A percentile compares a stretch with the other conserved stretches of the same genome.
These are phyloP conservation scores for Thelonectria rubi DNA, from an alignment of 2,329 filamentous ascomycete species.

Conservation along the genomic window DNA sequence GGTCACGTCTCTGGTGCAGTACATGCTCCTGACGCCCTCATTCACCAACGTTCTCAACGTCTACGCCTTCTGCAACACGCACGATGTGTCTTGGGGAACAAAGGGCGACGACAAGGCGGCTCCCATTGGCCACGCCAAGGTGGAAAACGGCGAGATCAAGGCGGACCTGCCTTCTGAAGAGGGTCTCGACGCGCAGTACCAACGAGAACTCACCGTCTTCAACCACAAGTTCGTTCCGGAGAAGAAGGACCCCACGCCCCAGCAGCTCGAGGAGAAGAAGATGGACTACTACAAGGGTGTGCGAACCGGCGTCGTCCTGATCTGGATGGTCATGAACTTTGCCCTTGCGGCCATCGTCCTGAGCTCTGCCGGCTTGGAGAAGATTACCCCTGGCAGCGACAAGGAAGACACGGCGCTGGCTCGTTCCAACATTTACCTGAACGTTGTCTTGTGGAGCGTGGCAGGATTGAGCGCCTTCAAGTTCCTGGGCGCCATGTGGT, in stretches of 20 bases:
- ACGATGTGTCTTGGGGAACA: conserved; percentile 98
- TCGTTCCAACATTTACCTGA: conserved; percentile 84
- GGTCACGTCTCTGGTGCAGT: conserved; percentile 95
- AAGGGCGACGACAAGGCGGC: conserved; percentile 97
- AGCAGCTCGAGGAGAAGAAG: conserved; percentile 78
- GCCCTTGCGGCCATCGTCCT: conserved; percentile 86
- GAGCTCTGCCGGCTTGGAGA: conserved; percentile 83
- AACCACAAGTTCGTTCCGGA: conserved; percentile 77
- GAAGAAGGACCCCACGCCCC: conserved; percentile 65
- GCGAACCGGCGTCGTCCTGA: conserved; percentile 86
- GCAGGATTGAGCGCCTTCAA: conserved; percentile 85
- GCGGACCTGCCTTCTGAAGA: conserved; percentile 92
- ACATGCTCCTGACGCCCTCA: conserved; percentile 91
- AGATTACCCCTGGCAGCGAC: conserved; percentile 58
- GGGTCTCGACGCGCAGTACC: conserved; percentile 95
- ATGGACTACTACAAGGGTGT: conserved; percentile 99
- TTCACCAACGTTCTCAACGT: conserved; percentile 99
- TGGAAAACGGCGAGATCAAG: conserved; percentile 80
- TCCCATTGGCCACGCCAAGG: conserved; percentile 89
- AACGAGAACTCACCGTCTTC: conserved; percentile 81
- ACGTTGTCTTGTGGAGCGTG: conserved; percentile 87
- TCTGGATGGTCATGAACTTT: conserved; percentile 98
- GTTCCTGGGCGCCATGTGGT: conserved; percentile 89
- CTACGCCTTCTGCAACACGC: conserved; percentile 98
- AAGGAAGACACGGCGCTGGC: conserved; percentile 55